Evolutionary conservation across 2,329 filamentous ascomycete species (phyloP), one percentile per base, ranked within the genome.

Genomic region (Colletotrichum horii): DNA sequence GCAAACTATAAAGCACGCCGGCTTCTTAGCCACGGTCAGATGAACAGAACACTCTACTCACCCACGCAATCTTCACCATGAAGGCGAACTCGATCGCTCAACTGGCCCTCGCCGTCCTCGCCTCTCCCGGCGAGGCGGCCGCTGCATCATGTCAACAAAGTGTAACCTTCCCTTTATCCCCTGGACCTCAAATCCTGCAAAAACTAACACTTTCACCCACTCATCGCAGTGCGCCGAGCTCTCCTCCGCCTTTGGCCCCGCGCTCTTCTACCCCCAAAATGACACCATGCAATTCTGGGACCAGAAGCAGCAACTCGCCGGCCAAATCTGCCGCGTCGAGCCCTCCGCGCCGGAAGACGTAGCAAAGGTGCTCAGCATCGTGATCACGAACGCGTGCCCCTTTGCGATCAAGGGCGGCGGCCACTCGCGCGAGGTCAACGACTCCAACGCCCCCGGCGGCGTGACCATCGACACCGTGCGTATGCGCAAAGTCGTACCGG

Each of bases 351-450:
- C 43, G 11, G 43, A 22, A 0, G 43, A 48, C 43, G 43, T 48
- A 0, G n/a, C 19, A n/a, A 48, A n/a, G 1, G 11, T 16, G 0
- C 43, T 22, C 43, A 3, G 0, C 43, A 48, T 48, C n/a, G n/a
- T 48, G n/a, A 48, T 48, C 43, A 22, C n/a, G 43, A 48, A 22
- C 43, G 43, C 43, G 3, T 48, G 43, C 11, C 43, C n/a, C n/a
- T 48, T 48, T 0, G 43, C 43, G 0, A 48, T 22, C n/a, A 48
- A 48, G 11, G 43, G 43, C 11, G 43, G 43, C 43, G 43, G 43
- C 43, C 43, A 48, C 19, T 48, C 43, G 43, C 43, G 43, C n/a
- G 43, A 48, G 43, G 43, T 48, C 19, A 48, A 48, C 43, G 43
- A 48, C n/a, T 48, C 43, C 43, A 48, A 48, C 43, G 43, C 43